These are phyloP conservation scores for Cyberlindnera bimundalis DNA, from an alignment of 805 yeast species.

Conservation along the genomic window DNA sequence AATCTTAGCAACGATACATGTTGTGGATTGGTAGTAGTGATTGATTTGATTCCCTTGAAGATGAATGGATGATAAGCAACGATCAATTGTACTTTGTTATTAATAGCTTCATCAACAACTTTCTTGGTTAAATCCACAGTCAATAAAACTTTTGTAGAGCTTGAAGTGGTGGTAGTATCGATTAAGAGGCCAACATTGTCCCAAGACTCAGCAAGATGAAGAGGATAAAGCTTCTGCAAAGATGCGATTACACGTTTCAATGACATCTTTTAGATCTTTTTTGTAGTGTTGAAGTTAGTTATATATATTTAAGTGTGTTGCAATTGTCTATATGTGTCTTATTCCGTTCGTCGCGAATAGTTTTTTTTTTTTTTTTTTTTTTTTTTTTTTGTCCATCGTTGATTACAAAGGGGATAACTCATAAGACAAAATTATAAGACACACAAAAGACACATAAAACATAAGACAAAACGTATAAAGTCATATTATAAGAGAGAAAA, in stretches of 20 bases:
- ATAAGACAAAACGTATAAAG: no score
- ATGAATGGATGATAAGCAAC: constrained; percentile 95
- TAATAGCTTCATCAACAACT: constrained; percentile 85
- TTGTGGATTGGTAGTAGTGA: constrained; percentile 67
- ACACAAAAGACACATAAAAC: no score
- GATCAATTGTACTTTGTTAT: constrained; percentile 48
- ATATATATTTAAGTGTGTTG: no score
- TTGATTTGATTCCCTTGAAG: constrained; percentile 78
- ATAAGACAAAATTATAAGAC: no score
- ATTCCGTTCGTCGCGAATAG: no score
- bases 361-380: no score
- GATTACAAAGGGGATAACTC: no score
- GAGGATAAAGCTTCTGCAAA: constrained; percentile 78
- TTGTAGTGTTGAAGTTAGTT: no score
- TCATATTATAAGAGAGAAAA: no score
- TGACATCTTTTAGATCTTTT: constrained; percentile 13
- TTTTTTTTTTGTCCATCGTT: background rate
- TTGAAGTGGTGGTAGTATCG: constrained; percentile 39
- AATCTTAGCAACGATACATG: constrained; percentile 71
- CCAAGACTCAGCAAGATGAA: constrained; percentile 84
- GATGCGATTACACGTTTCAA: constrained; percentile 44
- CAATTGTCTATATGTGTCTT: no score
- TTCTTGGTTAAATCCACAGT: constrained; percentile 81
- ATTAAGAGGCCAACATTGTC: constrained; percentile 92
- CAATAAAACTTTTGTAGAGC: constrained; percentile 43